A percentile compares a stretch with the other conserved stretches of the same genome.
phyloP scores from a whole-genome alignment of 164 flowering plant species.

The Brasenia schreberi region DNA sequence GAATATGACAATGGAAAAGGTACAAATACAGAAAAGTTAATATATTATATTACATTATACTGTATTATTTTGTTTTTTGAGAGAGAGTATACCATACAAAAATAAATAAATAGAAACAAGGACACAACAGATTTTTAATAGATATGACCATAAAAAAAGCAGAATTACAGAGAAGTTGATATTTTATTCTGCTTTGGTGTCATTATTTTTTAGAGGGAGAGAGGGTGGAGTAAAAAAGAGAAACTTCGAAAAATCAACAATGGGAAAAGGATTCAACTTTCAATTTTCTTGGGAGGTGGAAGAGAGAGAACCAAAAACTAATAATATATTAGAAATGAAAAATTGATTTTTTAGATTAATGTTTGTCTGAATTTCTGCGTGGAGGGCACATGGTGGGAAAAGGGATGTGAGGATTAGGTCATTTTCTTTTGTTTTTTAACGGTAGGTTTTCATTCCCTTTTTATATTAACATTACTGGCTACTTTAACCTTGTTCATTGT shows the following conservation, averaged over 20 bases:
- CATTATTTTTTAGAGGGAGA: background rate
- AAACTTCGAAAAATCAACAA: background rate
- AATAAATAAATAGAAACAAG: background rate
- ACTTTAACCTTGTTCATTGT: background rate
- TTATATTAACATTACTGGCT: background rate
- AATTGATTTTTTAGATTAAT: too few species aligned
- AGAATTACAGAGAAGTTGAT: background rate
- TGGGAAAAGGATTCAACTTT: background rate
- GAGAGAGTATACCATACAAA: background rate
- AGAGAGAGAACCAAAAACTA: too few species aligned
- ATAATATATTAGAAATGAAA: too few species aligned
- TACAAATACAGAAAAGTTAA: too few species aligned
- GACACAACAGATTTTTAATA: background rate
- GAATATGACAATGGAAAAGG: too few species aligned
- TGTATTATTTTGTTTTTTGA: too few species aligned
- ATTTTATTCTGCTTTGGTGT: background rate
- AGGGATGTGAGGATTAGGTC: background rate
- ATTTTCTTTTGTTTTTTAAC: background rate
- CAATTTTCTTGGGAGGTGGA: too few species aligned
- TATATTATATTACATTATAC: too few species aligned
- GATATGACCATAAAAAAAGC: too few species aligned
- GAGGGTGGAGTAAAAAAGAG: background rate
- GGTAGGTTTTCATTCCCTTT: background rate
- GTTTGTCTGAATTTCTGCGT: background rate
- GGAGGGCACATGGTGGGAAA: background rate